phyloP scores from a whole-genome alignment of 108 stramenopile species.

The Fistulifera pelliculosa region DNA sequence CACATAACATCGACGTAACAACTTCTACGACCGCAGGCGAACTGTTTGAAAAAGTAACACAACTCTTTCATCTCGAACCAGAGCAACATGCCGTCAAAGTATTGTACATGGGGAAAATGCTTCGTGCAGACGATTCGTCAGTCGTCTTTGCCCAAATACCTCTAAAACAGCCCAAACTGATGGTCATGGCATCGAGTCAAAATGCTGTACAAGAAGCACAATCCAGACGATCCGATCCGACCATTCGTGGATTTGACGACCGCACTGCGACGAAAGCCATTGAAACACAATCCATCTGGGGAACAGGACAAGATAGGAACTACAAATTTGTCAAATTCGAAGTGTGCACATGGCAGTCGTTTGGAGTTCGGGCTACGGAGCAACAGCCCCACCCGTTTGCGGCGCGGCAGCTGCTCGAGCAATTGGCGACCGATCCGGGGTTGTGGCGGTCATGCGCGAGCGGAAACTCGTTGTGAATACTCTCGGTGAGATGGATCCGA shows the following conservation, averaged over 20 bases:
- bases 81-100: slow-evolving; percentile 2
- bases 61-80: background rate
- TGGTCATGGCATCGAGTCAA: slow-evolving; percentile 45
- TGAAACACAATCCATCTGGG: slow-evolving; percentile 13
- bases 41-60: too few species aligned
- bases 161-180: slow-evolving; percentile 30
- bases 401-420: slow-evolving; percentile 47
- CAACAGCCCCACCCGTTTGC: slow-evolving; percentile 63
- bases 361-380: slow-evolving; percentile 25
- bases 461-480: slow-evolving; percentile 60
- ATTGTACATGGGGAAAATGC: slow-evolving; percentile 14
- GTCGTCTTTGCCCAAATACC: slow-evolving; percentile 5
- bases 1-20: too few species aligned
- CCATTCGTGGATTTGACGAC: slow-evolving; percentile 65
- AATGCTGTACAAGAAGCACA: slow-evolving; percentile 24
- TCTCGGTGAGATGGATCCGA: slow-evolving; percentile 78
- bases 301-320: slow-evolving; percentile 18
- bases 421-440: slow-evolving; percentile 62
- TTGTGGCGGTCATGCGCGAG: slow-evolving; percentile 47
- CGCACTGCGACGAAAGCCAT: background rate
- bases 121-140: background rate
- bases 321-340: slow-evolving; percentile 59
- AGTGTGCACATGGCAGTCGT: slow-evolving; percentile 41
- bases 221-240: slow-evolving; percentile 51
- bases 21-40: too few species aligned